phyloP scores from a whole-genome alignment of 345 rosid genomes.

The Turnera subulata region DNA sequence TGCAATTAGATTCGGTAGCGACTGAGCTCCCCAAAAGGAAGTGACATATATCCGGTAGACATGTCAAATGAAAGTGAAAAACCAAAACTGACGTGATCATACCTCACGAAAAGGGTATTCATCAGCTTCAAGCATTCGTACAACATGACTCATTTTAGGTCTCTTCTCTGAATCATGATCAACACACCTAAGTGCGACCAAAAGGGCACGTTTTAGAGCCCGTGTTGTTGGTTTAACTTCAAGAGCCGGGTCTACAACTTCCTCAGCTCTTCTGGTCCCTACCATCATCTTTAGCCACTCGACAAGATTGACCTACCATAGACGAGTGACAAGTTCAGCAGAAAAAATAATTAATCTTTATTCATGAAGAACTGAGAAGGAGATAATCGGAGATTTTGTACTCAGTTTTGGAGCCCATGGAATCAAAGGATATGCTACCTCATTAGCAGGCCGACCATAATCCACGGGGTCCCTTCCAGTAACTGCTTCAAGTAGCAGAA shows the following conservation, averaged over 20 bases:
- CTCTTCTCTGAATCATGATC: conserved; percentile 87
- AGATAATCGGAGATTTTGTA: background rate
- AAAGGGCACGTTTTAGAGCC: conserved; percentile 68
- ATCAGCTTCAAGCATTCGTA: conserved; percentile 81
- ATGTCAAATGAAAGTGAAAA: background rate
- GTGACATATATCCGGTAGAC: too few relatives aligned
- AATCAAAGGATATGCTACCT: conserved; percentile 37
- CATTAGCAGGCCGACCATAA: conserved; percentile 81
- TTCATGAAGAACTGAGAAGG: background rate
- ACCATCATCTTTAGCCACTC: conserved; percentile 98
- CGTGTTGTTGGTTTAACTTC: conserved; percentile 70
- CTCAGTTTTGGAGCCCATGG: background rate
- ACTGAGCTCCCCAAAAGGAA: too few relatives aligned
- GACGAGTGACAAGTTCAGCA: conserved; percentile 4
- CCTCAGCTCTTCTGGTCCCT: conserved; percentile 89
- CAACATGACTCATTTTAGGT: conserved; percentile 91
- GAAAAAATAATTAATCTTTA: background rate
- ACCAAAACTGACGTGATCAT: background rate
- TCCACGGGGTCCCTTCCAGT: conserved; percentile 98
- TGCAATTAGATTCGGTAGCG: too few relatives aligned
- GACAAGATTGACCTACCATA: conserved; percentile 78
- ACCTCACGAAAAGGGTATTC: conserved; percentile 86
- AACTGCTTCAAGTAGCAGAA: conserved; percentile 80
- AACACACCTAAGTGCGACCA: conserved; percentile 84
- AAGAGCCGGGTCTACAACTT: conserved; percentile 76